These are phyloP conservation scores for Pyrus pyrifolia DNA, from an alignment of 306 rosid species.

Conservation along the genomic window DNA sequence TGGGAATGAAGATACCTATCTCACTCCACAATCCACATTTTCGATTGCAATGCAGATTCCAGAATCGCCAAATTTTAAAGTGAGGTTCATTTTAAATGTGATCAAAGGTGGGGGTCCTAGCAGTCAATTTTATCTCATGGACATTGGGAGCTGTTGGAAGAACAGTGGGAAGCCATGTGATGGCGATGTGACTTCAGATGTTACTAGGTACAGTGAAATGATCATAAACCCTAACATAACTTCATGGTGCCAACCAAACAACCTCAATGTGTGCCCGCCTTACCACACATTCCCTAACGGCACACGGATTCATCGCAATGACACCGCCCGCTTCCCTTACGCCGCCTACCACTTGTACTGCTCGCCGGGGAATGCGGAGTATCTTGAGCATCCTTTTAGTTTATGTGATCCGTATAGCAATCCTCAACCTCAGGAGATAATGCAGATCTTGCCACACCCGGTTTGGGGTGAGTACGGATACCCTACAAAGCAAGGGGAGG, in stretches of 20 bases:
- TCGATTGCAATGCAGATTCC: slow-evolving; percentile 32
- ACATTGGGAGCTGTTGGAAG: slow-evolving; percentile 87
- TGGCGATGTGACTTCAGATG: slow-evolving; percentile 58
- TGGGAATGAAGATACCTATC: not conserved
- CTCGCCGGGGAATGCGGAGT: slow-evolving; percentile 44
- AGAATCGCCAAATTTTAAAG: slow-evolving; percentile 59
- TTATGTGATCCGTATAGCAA: slow-evolving; percentile 52
- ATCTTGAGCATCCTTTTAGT: slow-evolving; percentile 34
- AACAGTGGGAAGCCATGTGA: slow-evolving; percentile 66
- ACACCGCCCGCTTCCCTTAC: slow-evolving; percentile 39
- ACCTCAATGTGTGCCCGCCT: slow-evolving; percentile 42
- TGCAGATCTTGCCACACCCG: slow-evolving; percentile 55
- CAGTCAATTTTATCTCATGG: slow-evolving; percentile 65
- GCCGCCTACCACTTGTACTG: slow-evolving; percentile 47
- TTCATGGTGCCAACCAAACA: slow-evolving; percentile 30
- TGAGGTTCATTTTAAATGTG: slow-evolving; percentile 36
- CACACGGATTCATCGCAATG: slow-evolving; percentile 31
- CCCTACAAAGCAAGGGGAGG: slow-evolving; percentile 49
- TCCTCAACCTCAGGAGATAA: slow-evolving; percentile 62
- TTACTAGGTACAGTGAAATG: slow-evolving; percentile 74
- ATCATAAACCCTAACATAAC: slow-evolving; percentile 49
- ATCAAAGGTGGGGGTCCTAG: slow-evolving; percentile 41
- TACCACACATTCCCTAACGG: slow-evolving; percentile 52
- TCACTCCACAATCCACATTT: not conserved
- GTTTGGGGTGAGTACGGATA: slow-evolving; percentile 62